phyloP scores from a whole-genome alignment of 1,284 basidiomycete species.

The Coniferiporia sulphurascens region DNA sequence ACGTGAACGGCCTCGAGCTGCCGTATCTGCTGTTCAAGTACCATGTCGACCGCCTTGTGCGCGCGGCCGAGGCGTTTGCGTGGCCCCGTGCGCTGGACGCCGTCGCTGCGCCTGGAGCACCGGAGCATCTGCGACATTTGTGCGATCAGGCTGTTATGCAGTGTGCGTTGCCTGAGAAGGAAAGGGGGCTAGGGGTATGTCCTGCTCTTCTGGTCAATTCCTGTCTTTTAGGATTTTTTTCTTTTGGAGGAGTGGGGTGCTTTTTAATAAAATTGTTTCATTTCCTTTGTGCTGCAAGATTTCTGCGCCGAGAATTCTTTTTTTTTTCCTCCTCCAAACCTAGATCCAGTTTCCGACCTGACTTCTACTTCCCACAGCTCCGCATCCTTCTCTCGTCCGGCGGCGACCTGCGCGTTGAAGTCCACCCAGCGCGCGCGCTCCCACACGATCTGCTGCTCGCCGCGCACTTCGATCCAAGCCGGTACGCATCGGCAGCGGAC shows the following conservation, averaged over 20 bases:
- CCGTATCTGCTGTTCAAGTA: conserved; percentile 54
- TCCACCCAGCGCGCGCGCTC: conserved; percentile 36
- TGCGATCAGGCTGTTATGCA: conserved; percentile 41
- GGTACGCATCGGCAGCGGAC: conserved; percentile 18
- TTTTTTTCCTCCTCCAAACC: background rate
- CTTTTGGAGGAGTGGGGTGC: background rate
- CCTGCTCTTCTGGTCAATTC: background rate
- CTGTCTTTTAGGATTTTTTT: background rate
- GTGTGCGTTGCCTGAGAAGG: conserved; percentile 7
- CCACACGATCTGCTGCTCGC: conserved; percentile 39
- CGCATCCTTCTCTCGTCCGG: conserved; percentile 47
- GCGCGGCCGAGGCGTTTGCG: conserved; percentile 43
- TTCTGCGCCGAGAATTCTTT: background rate
- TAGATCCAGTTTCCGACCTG: background rate
- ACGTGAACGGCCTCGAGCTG: conserved; percentile 39
- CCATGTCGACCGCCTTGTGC: conserved; percentile 53
- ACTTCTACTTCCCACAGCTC: conserved; percentile 36
- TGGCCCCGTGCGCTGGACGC: conserved; percentile 39
- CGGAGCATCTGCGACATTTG: conserved; percentile 32
- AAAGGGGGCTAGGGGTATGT: conserved; percentile 14
- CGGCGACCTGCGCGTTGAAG: conserved; percentile 42
- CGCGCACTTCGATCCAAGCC: conserved; percentile 33
- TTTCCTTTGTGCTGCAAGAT: background rate
- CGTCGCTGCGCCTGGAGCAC: conserved; percentile 28
- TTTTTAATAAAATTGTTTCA: background rate